phyloP scores from a whole-genome alignment of 2,329 filamentous ascomycete species.

The Phyllosticta citribraziliensis region DNA sequence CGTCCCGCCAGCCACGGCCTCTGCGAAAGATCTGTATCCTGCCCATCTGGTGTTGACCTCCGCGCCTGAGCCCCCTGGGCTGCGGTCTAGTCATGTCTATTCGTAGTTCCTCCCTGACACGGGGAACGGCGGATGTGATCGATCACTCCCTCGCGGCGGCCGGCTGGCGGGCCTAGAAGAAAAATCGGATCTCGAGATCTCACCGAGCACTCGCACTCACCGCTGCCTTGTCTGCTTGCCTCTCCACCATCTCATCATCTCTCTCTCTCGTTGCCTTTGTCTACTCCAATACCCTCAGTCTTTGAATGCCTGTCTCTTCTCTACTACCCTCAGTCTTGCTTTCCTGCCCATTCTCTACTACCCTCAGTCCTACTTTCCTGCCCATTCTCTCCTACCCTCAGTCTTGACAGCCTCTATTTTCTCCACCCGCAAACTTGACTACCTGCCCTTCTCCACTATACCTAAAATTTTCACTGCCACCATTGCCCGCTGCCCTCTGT shows the following conservation, averaged over 20 bases:
- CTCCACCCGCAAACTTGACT: neutral
- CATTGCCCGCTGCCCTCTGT: neutral
- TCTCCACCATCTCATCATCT: neutral
- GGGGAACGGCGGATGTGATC: neutral
- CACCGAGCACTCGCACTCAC: neutral
- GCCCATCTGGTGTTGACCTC: neutral
- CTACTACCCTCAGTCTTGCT: too few species aligned
- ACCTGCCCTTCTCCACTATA: neutral
- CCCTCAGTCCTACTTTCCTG: neutral
- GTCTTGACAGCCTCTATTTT: neutral
- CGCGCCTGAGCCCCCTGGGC: neutral
- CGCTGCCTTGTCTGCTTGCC: neutral
- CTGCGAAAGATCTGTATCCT: neutral
- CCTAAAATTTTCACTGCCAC: neutral
- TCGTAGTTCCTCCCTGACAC: neutral
- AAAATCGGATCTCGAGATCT: neutral
- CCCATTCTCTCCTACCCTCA: neutral
- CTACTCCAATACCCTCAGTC: neutral
- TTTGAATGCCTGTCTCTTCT: too few species aligned
- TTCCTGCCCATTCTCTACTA: neutral
- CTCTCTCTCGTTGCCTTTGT: neutral
- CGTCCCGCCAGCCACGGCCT: neutral
- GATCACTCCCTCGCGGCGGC: neutral
- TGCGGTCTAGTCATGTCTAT: neutral
- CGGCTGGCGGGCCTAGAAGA: neutral